Percentiles rank a stretch among this genome's conserved stretches.
Conservation (phyloP, 257 asterid genomes). For the Nicotiana attenuata region DNA sequence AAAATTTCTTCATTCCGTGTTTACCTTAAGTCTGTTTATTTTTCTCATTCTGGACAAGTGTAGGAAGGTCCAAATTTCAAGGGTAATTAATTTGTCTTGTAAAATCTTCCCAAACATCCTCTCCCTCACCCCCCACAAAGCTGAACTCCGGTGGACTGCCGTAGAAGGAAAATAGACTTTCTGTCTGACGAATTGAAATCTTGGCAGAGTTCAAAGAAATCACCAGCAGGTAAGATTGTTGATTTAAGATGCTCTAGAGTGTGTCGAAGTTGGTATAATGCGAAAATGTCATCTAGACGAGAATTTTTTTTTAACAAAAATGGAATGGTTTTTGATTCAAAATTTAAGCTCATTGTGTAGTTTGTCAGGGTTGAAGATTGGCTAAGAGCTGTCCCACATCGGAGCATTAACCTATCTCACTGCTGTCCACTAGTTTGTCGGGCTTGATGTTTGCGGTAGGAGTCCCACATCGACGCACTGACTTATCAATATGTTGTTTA, state of each 20-base stretch:
- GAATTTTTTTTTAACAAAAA: neutral
- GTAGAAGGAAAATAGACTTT: neutral
- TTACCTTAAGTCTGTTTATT: too few relatives aligned
- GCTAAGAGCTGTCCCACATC: neutral
- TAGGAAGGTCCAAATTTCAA: neutral
- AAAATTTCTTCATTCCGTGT: too few relatives aligned
- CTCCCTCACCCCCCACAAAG: neutral
- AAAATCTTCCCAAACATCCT: neutral
- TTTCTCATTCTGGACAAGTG: too few relatives aligned
- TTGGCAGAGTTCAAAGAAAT: neutral
- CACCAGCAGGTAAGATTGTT: neutral
- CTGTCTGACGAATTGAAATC: neutral
- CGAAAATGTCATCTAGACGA: neutral
- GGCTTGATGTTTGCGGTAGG: too few relatives aligned
- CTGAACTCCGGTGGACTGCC: neutral
- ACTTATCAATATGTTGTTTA: neutral
- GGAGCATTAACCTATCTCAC: neutral
- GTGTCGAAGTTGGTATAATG: neutral
- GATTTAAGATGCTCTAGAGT: too few relatives aligned
- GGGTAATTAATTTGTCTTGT: neutral
- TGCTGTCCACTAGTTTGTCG: neutral
- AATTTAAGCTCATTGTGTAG: neutral
- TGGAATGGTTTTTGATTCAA: neutral
- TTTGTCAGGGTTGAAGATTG: neutral
- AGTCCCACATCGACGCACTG: neutral